These are phyloP conservation scores for Durusdinium trenchii DNA, from an alignment of 73 alveolate species.

Conservation along the genomic window DNA sequence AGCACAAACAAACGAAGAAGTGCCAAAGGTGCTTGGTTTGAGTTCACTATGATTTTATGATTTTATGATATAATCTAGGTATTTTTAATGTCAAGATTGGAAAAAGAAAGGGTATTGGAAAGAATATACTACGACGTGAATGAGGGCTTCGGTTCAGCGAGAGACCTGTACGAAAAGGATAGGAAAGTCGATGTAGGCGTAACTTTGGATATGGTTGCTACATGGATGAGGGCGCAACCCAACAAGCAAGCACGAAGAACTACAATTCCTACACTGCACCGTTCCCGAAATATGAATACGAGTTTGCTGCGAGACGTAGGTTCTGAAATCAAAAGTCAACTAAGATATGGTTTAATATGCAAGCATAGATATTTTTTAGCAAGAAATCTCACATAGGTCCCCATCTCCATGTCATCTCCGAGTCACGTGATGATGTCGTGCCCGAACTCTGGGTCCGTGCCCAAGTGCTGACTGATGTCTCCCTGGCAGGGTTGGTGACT, in stretches of 20 bases:
- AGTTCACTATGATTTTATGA: too few relatives aligned
- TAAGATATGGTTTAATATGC: conserved; percentile 26
- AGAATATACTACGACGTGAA: conserved; percentile 46
- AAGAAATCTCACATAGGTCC: conserved; percentile 34
- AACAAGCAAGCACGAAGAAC: conserved; percentile 61
- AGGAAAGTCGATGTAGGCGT: conserved; percentile 1
- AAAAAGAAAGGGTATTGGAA: conserved; percentile 42
- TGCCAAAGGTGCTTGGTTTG: too few relatives aligned
- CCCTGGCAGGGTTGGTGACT: neutral
- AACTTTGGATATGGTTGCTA: too few relatives aligned
- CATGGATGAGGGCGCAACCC: conserved; percentile 40
- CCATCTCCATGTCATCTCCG: conserved; percentile 3
- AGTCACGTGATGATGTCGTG: conserved; percentile 73
- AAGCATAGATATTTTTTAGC: conserved; percentile 6
- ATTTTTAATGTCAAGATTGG: neutral
- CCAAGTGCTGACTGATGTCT: conserved; percentile 47
- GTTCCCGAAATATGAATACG: conserved; percentile 48
- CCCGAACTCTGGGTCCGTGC: conserved; percentile 63
- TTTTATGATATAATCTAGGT: neutral
- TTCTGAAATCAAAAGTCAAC: conserved; percentile 21
- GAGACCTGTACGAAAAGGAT: neutral
- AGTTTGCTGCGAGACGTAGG: conserved; percentile 64
- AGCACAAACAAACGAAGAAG: too few relatives aligned
- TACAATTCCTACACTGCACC: conserved; percentile 57
- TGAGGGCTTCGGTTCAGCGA: conserved; percentile 35